Percentiles rank a stretch among this genome's conserved stretches.
phyloP scores from a whole-genome alignment of 1,139 yeast genomes.

The Pichia sp. region DNA sequence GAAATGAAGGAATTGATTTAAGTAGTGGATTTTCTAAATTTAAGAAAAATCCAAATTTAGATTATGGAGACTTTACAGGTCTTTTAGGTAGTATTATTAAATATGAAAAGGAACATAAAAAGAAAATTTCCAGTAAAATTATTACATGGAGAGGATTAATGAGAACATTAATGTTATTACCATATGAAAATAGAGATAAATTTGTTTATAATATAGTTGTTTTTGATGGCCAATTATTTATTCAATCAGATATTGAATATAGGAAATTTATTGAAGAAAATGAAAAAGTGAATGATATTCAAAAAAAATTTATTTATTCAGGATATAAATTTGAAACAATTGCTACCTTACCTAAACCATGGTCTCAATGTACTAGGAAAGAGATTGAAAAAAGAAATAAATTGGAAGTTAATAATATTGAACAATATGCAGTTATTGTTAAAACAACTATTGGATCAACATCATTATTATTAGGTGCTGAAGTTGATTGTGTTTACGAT shows the following conservation, averaged over 20 bases:
- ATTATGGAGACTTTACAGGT: conserved; percentile 40
- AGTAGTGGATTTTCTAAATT: conserved; percentile 58
- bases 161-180: conserved; percentile 59
- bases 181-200: conserved; percentile 50
- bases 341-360: conserved; percentile 69
- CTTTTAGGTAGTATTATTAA: conserved; percentile 48
- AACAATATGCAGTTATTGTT: conserved; percentile 73
- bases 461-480: conserved; percentile 73
- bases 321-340: conserved; percentile 83
- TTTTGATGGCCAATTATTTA: conserved; percentile 83
- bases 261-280: conserved; percentile 21
- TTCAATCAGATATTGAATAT: conserved; percentile 51
- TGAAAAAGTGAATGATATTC: conserved; percentile 32
- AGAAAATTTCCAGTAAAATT: conserved; percentile 54
- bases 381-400: conserved; percentile 60
- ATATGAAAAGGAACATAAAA: conserved; percentile 45
- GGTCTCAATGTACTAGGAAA: conserved; percentile 60
- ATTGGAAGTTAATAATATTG: conserved; percentile 53
- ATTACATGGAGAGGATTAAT: conserved; percentile 81
- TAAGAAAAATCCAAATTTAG: conserved; percentile 31
- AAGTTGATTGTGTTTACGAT: conserved; percentile 85
- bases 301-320: conserved; percentile 49
- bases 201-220: conserved; percentile 54
- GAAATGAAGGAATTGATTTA: conserved; percentile 46
- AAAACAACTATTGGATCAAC: conserved; percentile 76